Evolutionary conservation across 306 rosid species (phyloP), one percentile per base, ranked within the genome.

Genomic region (Acacia acuminata): DNA sequence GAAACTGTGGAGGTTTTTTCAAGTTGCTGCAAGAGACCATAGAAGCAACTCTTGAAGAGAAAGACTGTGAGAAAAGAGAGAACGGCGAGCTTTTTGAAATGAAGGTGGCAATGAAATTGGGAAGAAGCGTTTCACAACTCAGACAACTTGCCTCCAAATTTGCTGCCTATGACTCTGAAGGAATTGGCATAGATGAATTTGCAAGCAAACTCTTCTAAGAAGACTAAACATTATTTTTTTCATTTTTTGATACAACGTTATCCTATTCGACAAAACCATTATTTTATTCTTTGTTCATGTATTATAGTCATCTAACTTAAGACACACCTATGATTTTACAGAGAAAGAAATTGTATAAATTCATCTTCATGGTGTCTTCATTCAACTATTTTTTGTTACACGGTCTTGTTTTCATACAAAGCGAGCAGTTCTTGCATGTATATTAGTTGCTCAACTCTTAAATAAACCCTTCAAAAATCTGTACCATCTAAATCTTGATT

Each of bases 61-160:
- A 6, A n/a, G 55, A 70, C 20, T 42, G 2, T 9, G 75, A 70
- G n/a, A 43, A 70, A 12, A 70, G 75, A 70, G 75, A 70, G 34
- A 70, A 70, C 0, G 75, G 75, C 2, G 53, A 70, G 20, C 19
- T 70, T 42, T 70, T 70, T 70, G 75, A 70, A 61, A 89, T 82
- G 90, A 89, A 89, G 79, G 82, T 91, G 44, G 93, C 95, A 5
- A 43, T 85, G 81, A 44, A 80, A 73, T 68, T 91, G 80, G 94
- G 94, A 17, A 88, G 94, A 89, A 91, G 87, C 72, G 80, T 88
- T 44, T 86, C 84, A 0, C 85, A 88, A 78, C 81, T 91, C 0
- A 84, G 87, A 80, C 72, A 85, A 73, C 81, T 89, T 66, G 87
- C 90, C 1, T 36, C 38, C 1, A 87, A 89, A 60, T 84, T 86